Evolutionary conservation across 2,329 filamentous ascomycete species (phyloP), one percentile per base, ranked within the genome.

Genomic region (Domatiomyces globalis): DNA sequence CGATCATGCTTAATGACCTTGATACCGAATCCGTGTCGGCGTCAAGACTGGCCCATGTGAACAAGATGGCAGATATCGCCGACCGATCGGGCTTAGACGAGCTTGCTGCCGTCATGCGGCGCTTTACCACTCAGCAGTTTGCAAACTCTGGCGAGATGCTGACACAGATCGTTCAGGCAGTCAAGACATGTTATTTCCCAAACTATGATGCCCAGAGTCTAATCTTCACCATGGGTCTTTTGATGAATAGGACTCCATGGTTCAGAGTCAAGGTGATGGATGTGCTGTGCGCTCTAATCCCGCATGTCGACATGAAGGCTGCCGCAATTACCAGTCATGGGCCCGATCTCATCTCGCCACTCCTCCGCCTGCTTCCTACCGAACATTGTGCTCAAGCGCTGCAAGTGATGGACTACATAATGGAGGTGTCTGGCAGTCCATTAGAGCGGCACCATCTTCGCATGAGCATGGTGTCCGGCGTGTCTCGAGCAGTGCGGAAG

Each of bases 381-480:
- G 87, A 94, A 54, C 89, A 89, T 62, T 96, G 89, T 65, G 87
- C 92, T 66, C 85, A 95, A 63, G 92, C 92, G 9, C 72, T 98
- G 8, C 81, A 87, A 58, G 90, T 98, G 1, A 73, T 98, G 53
- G 92, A 98, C 66, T 86, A 90, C 57, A 92, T 96, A 60, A 94
- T 95, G 78, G 87, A 85, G 25, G 90, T 96, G 73, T 88, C 88
- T 0, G 85, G 87, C 4, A 88, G 85, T 29, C 85, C 90, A 1
- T 87, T 95, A 77, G 92, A 96, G 66, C 87, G 86, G 61, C 87
- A 95, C 61, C 88, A 96, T 63, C 72, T 98, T 53, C 81, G 92
- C 42, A 98, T 98, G 94, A 96, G 90, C 67, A 95, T 98, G 87
- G 89, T 88, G 4, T 84, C 86, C 10, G 83, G 85, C 1, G 87